Base-by-base conservation (phyloP, 2,329 filamentous ascomycete species). In the Metarhizium humberi region DNA sequence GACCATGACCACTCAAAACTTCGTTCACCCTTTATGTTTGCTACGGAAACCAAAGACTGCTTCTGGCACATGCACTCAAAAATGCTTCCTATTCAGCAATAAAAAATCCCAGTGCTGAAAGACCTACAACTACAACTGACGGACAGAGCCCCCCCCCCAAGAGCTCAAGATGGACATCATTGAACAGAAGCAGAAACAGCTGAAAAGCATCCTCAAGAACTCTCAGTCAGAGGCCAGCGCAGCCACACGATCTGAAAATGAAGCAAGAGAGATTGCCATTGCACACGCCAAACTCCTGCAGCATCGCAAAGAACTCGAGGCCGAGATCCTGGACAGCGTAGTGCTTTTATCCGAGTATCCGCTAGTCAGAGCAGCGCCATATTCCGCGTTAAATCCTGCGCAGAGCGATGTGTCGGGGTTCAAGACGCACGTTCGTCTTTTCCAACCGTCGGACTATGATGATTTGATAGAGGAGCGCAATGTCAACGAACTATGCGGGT, bases 361-460 rank as follows among this genome's bases (percentile, higher is more conserved):
- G 0, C 66, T 69, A 30, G 64, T 65, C 36, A 68, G 67, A 48
- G 56, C 60, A 11, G 56, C 70, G 10, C 49, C 59, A 5, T 59
- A 71, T 57, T 69, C 68, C 14, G 67, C 87, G 8, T 71, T 79
- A 2, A 71, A 68, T 68, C 68, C 78, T 58, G 76, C 82, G 6
- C 64, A 78, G 1, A 68, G 78, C 36, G 90, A 96, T 67, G 78
- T 78, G 1, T 67, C 72, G 43, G 73, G 74, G 54, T 91, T 97
- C 72, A 84, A 85, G 62, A 66, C 75, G 3, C 79, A 82, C 40
- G 73, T 97, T 29, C 74, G 79, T 10, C 77, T 83, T 47, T 97
- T 96, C 71, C 89, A 92, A 67, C 90, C 92, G 1, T 79, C 81
- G 53, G 92, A 99, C 74, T 95, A 95, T 74, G 90, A 96, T 66